Conservation (phyloP, 83 land plant species). For the Picea mariana region DNA sequence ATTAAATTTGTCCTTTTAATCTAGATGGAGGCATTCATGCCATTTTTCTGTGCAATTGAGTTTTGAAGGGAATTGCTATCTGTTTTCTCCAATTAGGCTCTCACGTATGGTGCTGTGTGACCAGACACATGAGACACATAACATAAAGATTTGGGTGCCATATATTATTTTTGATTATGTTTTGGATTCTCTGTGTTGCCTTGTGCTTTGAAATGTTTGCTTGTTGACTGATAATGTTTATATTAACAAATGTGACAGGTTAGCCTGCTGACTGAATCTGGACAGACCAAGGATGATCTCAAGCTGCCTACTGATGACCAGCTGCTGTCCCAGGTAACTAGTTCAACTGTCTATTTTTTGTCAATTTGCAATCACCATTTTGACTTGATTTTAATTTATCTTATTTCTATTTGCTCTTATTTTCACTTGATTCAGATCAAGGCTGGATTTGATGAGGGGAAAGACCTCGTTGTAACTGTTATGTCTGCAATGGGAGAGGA, state of each 20-base stretch:
- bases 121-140: too few species aligned
- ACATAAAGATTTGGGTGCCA: too few species aligned
- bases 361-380: neutral
- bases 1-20: too few species aligned
- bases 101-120: too few species aligned
- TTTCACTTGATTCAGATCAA: slow-evolving; percentile 29
- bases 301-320: slow-evolving; percentile 81
- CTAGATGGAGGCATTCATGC: too few species aligned
- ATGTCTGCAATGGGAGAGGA: slow-evolving; percentile 71
- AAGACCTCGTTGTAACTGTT: slow-evolving; percentile 59
- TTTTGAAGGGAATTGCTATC: too few species aligned
- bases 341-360: too few species aligned
- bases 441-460: slow-evolving; percentile 53
- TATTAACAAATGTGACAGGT: slow-evolving; percentile 37
- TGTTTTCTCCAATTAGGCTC: too few species aligned
- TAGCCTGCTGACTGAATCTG: slow-evolving; percentile 79
- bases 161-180: neutral
- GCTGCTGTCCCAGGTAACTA: slow-evolving; percentile 66
- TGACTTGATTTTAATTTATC: neutral
- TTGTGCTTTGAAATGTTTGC: too few species aligned
- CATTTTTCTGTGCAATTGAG: too few species aligned
- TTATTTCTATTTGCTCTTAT: neutral
- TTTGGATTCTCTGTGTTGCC: neutral
- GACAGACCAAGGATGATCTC: slow-evolving; percentile 86
- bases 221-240: neutral